Percentiles rank a stretch among this genome's conserved stretches.
Evolutionary conservation across 768 basidiomycete genomes (phyloP).

Genomic region (Tremella fuciformis): DNA sequence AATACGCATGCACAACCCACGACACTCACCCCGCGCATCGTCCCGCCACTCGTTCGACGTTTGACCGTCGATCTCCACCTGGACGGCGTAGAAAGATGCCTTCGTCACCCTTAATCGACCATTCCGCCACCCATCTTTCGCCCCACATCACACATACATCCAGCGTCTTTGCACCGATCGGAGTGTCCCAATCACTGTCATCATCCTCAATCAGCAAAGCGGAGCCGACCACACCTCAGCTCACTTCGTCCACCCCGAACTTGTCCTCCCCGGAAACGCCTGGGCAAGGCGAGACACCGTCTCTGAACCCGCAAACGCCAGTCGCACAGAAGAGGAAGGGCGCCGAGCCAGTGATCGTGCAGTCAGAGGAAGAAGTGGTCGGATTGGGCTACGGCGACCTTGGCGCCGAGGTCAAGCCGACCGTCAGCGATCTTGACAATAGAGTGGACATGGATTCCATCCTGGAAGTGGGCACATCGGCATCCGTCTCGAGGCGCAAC

Average conservation of each 20-base stretch:
- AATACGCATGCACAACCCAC: no score
- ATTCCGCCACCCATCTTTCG: no score
- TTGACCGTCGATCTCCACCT: no score
- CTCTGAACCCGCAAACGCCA: slow-evolving; percentile 8
- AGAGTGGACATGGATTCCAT: not conserved
- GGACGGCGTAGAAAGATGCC: no score
- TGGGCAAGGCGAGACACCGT: slow-evolving; percentile 12
- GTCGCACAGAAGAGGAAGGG: not conserved
- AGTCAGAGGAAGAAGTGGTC: not conserved
- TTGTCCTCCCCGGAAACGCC: slow-evolving; percentile 12
- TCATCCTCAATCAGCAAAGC: not conserved
- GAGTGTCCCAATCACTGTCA: slow-evolving; percentile 1
- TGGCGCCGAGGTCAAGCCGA: not conserved
- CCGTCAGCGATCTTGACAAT: not conserved
- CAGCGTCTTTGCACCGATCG: slow-evolving; percentile 4
- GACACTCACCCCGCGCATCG: no score
- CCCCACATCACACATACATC: no score
- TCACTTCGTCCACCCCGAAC: slow-evolving; percentile 8
- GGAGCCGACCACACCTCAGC: not conserved
- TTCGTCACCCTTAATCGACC: no score
- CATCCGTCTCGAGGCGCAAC: not conserved
- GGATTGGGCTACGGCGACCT: slow-evolving; percentile 16
- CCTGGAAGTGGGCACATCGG: not conserved
- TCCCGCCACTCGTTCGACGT: no score
- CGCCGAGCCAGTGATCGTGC: not conserved